Evolutionary conservation across 1,284 basidiomycete genomes (phyloP), one percentile per base, ranked within the genome.

Genomic region (Marasmius oreades): DNA sequence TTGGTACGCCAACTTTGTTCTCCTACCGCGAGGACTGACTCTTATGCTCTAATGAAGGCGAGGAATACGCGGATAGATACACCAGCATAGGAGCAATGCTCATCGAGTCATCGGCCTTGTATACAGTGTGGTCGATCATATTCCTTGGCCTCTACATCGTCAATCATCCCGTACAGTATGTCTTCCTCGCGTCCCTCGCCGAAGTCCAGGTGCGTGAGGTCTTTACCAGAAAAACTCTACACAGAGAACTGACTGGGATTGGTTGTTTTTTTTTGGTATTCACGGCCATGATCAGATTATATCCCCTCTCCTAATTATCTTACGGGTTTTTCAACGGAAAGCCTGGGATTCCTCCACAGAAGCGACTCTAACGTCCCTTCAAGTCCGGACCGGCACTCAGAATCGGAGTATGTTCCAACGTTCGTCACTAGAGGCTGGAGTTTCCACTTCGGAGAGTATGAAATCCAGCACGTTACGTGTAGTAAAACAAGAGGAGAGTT

Each of bases 201-300:
- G 60, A 67, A 16, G 59, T 72, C 23, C 70, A 73, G 61, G 70
- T 69, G 34, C 24, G 70, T 39, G 4, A 14, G 4, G 14, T n/a
- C n/a, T 39, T 48, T 8, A 11, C 7, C n/a, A n/a, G n/a, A n/a
- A n/a, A n/a, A n/a, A n/a, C n/a, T n/a, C n/a, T n/a, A n/a, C n/a
- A n/a, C n/a, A n/a, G n/a, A n/a, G n/a, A n/a, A n/a, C n/a, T n/a
- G n/a, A n/a, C n/a, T n/a, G n/a, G n/a, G n/a, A n/a, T n/a, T n/a
- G n/a, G n/a, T n/a, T n/a, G n/a, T n/a, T n/a, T n/a, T n/a, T n/a
- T n/a, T n/a, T n/a, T n/a, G n/a, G n/a, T n/a, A n/a, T n/a, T n/a
- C n/a, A n/a, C 37, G 18, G 14, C 37, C 37, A 39, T 39, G n/a
- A n/a, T 31, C 28, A 39, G 37, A 39, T 39, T 16, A 39, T 39